Percentiles rank a stretch among this genome's conserved stretches.
Evolutionary conservation across 371 early-diverging fungal species (phyloP).

Genomic region (Nematocida sp.): DNA sequence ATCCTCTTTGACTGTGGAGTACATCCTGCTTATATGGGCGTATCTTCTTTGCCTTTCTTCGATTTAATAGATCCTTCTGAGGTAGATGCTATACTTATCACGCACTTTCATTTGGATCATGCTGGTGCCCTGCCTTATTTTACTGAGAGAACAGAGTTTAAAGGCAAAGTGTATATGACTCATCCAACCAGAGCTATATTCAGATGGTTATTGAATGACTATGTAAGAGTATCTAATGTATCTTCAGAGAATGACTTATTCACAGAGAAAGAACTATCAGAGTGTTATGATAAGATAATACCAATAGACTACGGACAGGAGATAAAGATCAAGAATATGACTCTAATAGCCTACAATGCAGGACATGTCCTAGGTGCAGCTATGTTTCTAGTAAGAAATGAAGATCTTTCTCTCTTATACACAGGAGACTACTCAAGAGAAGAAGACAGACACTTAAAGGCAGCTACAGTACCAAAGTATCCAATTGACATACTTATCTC

Average conservation of each 20-base stretch:
- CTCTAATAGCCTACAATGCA: constrained; percentile 90
- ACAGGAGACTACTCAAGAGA: constrained; percentile 99
- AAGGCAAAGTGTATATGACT: constrained; percentile 98
- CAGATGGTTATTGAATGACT: constrained; percentile 92
- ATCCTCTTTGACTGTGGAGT: constrained; percentile 94
- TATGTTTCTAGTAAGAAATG: constrained; percentile 95
- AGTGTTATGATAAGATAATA: constrained; percentile 84
- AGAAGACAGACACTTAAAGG: constrained; percentile 97
- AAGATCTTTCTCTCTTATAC: constrained; percentile 85
- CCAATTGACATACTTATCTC: constrained; percentile 86
- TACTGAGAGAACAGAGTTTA: constrained; percentile 89
- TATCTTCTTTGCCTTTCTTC: constrained; percentile 88
- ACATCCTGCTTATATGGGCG: constrained; percentile 93
- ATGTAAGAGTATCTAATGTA: constrained; percentile 69
- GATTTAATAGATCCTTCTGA: constrained; percentile 86
- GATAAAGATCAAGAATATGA: constrained; percentile 85
- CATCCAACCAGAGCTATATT: constrained; percentile 98
- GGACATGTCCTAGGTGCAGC: constrained; percentile 99
- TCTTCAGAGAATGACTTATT: constrained; percentile 81
- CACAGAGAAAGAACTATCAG: constrained; percentile 80
- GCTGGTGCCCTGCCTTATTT: constrained; percentile 97
- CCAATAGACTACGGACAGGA: constrained; percentile 92
- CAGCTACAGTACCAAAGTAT: constrained; percentile 79
- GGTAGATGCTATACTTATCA: constrained; percentile 85
- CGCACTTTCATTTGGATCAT: constrained; percentile 98